Evolutionary conservation across 164 flowering plant species (phyloP).

Genomic region (Houttuynia cordata): DNA sequence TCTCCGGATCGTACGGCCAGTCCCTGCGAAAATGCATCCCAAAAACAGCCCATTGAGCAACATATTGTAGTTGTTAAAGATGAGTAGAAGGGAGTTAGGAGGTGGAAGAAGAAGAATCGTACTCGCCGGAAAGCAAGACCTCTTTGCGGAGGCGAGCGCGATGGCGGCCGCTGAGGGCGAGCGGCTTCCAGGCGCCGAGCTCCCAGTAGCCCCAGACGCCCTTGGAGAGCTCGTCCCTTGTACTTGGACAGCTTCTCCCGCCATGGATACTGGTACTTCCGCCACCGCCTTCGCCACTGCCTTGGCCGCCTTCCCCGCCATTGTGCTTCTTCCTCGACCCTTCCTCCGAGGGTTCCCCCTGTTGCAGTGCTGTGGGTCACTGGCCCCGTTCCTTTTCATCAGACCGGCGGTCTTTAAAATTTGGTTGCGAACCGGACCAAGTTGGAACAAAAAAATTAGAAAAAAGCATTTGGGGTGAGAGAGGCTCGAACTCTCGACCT

Average conservation of each 20-base stretch:
- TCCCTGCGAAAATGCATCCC: slow-evolving; percentile 18
- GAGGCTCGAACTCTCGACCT: slow-evolving; percentile 99
- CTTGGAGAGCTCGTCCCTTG: slow-evolving; percentile 60
- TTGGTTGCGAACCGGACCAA: too few species aligned
- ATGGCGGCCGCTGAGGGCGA: slow-evolving; percentile 61
- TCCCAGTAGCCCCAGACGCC: slow-evolving; percentile 97
- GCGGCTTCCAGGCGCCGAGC: slow-evolving; percentile 80
- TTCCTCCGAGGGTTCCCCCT: neutral
- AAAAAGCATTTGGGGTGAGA: slow-evolving; percentile 57
- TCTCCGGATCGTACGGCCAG: slow-evolving; percentile 84
- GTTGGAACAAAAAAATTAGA: too few species aligned
- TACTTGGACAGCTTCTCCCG: slow-evolving; percentile 59
- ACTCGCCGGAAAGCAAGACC: slow-evolving; percentile 63
- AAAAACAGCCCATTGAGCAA: too few species aligned
- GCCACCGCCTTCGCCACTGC: slow-evolving; percentile 43
- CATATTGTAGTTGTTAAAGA: neutral
- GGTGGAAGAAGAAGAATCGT: neutral
- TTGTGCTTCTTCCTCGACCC: neutral
- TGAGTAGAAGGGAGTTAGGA: neutral
- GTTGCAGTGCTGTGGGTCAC: neutral
- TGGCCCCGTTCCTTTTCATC: too few species aligned
- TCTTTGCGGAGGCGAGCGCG: slow-evolving; percentile 85
- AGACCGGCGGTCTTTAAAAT: too few species aligned
- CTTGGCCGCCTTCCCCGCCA: slow-evolving; percentile 30
- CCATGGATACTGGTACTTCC: slow-evolving; percentile 76